These are phyloP conservation scores for Zygosaccharomyces pseudobailii DNA, from an alignment of 1,139 yeast genomes.

Conservation along the genomic window DNA sequence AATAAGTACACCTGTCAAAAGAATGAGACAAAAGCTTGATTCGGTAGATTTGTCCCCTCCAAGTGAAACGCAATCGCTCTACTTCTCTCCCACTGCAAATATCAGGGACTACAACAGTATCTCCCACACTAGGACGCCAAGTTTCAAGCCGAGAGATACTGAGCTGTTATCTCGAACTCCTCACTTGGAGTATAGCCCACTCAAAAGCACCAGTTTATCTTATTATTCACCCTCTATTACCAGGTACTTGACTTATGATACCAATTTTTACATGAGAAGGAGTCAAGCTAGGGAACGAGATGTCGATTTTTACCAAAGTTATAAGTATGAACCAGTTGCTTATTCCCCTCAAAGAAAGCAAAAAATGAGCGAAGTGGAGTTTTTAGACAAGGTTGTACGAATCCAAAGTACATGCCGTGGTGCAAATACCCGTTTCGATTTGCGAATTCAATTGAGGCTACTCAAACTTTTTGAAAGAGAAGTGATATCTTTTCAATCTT, in stretches of 20 bases:
- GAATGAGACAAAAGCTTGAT: background rate
- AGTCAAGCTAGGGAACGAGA: conserved; percentile 27
- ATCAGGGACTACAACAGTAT: background rate
- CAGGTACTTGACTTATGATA: conserved; percentile 26
- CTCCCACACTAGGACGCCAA: conserved; percentile 11
- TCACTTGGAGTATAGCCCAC: conserved; percentile 26
- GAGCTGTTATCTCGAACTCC: conserved; percentile 15
- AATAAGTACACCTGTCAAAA: conserved; percentile 2
- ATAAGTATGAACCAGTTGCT: conserved; percentile 22
- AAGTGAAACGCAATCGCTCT: conserved; percentile 4
- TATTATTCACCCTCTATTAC: conserved; percentile 35
- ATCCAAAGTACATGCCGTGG: conserved; percentile 66
- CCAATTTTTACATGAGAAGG: conserved; percentile 29
- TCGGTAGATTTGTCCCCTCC: conserved; percentile 7
- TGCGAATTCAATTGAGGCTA: conserved; percentile 50
- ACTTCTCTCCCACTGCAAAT: conserved; percentile 1
- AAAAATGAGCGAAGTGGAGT: conserved; percentile 34
- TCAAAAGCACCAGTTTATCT: conserved; percentile 25
- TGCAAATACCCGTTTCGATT: conserved; percentile 54
- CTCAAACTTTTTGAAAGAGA: conserved; percentile 30
- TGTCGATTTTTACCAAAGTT: conserved; percentile 23
- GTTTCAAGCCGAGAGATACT: conserved; percentile 10
- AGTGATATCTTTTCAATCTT: conserved; percentile 35
- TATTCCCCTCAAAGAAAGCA: conserved; percentile 35
- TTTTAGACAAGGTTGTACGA: conserved; percentile 35